Evolutionary conservation across 202 grass and related monocot species (phyloP).

Genomic region (Setaria viridis): DNA sequence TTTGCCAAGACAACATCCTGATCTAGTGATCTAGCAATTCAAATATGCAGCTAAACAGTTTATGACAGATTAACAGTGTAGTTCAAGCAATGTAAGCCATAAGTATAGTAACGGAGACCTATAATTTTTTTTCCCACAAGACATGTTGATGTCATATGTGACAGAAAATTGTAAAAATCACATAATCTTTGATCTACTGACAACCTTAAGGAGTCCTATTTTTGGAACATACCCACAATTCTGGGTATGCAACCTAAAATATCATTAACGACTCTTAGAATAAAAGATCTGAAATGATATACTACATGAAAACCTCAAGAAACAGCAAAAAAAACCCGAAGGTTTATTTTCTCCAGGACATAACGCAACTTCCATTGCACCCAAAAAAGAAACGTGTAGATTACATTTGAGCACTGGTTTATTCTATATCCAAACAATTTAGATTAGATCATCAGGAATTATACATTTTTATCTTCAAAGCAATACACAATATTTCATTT

Average conservation of each 20-base stretch:
- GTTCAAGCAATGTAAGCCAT: not conserved
- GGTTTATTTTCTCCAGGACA: too few species aligned
- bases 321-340: not conserved
- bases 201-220: not conserved
- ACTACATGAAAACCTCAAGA: constrained; percentile 13
- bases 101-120: not conserved
- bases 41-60: constrained; percentile 26
- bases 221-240: constrained; percentile 8
- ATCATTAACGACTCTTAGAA: not conserved
- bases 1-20: not conserved
- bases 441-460: constrained; percentile 4
- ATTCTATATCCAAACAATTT: not conserved
- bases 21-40: not conserved
- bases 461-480: not conserved
- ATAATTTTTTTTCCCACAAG: not conserved
- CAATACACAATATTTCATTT: not conserved
- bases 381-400: not conserved
- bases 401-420: not conserved
- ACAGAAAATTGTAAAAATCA: not conserved
- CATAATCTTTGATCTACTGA: not conserved
- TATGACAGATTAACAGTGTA: not conserved
- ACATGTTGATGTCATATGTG: not conserved
- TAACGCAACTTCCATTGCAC: not conserved
- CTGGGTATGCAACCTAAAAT: not conserved
- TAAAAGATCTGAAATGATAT: not conserved